phyloP scores from a whole-genome alignment of 2,329 filamentous ascomycete species.

The Clonostachys chloroleuca region DNA sequence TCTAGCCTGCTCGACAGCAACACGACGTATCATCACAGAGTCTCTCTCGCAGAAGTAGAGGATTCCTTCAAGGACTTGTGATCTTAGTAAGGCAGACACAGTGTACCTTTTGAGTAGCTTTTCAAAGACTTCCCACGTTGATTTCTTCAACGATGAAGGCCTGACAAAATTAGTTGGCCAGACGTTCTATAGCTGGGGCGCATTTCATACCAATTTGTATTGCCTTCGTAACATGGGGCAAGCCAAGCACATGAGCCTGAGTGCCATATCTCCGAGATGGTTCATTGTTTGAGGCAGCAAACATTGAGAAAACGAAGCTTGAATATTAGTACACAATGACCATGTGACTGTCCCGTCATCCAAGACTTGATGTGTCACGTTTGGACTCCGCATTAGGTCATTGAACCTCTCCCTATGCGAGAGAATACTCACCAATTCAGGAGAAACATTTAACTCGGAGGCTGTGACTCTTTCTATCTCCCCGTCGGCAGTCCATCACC shows the following conservation, averaged over 20 bases:
- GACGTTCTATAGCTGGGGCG: neutral
- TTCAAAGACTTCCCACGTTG: constrained; percentile 18
- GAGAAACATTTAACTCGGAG: constrained; percentile 12
- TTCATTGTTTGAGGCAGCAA: constrained; percentile 9
- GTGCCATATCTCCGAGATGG: constrained; percentile 9
- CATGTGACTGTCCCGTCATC: constrained; percentile 10
- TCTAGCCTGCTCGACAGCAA: constrained; percentile 15
- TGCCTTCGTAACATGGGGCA: constrained; percentile 24
- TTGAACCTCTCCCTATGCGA: constrained; percentile 7
- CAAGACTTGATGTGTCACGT: constrained; percentile 7
- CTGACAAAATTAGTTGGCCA: constrained; percentile 1
- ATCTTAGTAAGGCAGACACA: constrained; percentile 6
- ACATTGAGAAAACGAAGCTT: neutral
- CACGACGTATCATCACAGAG: constrained; percentile 12
- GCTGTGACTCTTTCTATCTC: constrained; percentile 15
- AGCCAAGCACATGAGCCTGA: constrained; percentile 17
- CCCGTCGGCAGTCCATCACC: constrained; percentile 15
- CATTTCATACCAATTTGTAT: constrained; percentile 16
- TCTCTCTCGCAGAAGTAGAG: constrained; percentile 24
- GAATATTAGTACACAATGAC: constrained; percentile 10
- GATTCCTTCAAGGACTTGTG: constrained; percentile 15
- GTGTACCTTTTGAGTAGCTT: constrained; percentile 6
- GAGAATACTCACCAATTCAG: constrained; percentile 9
- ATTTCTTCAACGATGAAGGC: constrained; percentile 13
- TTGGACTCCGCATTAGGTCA: constrained; percentile 2